Evolutionary conservation across 495 filamentous ascomycete genomes (phyloP), one percentile per base, ranked within the genome.

Genomic region (Cercophora newfieldiana): DNA sequence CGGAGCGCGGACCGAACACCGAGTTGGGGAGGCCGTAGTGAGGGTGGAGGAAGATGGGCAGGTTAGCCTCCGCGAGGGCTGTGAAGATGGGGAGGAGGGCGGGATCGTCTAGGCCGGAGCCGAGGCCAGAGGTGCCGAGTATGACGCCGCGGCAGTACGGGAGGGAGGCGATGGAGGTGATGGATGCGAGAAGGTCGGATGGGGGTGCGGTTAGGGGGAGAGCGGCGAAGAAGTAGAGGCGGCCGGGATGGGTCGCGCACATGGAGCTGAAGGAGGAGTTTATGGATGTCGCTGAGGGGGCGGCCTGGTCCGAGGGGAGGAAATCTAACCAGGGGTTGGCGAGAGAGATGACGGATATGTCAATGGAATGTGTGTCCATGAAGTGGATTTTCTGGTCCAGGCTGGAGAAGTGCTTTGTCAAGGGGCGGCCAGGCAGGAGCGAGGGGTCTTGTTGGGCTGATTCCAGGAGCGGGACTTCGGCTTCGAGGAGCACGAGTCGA

Each of bases 241-340:
- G 72, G 12, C 85, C 80, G 10, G 82, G 80, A 75, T 89, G 74
- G 71, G 77, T 30, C 37, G 73, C 69, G 76, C 94, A 97, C 68
- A 90, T 86, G 12, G 72, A 63, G 61, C 92, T 83, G 28, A 97
- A 86, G 49, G 94, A 90, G 68, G 90, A 79, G 77, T 97, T 98
- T 75, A 96, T 86, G 4, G 75, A 78, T 33, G 80, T 65, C 0
- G 92, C 90, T 64, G 86, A 85, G 49, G 78, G 72, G 14, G 83
- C 84, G 2, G 90, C 90, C 64, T 89, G 85, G 22, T 77, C 68
- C 0, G 87, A 69, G 0, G 85, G 79, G 0, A 97, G 80, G 73
- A 97, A 97, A 75, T 97, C 94, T 1, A 98, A 86, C 94, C 94
- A 98, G 0, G 94, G 94, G 74, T 98, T 98, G 24, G 94, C 94